Evolutionary conservation across 805 yeast species (phyloP).

Genomic region (Isabelozyma rhagii): DNA sequence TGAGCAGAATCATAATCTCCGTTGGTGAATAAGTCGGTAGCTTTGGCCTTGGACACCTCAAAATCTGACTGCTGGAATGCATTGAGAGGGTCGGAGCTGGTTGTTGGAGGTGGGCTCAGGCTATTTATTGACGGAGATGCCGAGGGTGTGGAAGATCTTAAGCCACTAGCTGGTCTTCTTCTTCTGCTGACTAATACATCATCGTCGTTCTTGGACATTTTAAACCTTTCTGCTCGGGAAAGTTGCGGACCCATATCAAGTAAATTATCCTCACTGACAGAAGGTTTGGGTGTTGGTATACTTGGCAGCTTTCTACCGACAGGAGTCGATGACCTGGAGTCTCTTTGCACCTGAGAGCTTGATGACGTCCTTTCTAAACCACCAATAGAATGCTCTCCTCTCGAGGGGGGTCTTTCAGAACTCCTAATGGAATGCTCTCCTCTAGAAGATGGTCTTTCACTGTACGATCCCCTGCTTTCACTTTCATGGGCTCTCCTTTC

Average conservation of each 20-base stretch:
- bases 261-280: background rate
- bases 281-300: background rate
- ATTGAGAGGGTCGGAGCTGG: conserved; percentile 21
- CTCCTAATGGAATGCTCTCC: no score
- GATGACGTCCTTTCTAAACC: background rate
- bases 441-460: no score
- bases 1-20: conserved; percentile 80
- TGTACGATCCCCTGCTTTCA: no score
- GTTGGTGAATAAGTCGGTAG: conserved; percentile 60
- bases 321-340: conserved; percentile 3
- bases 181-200: conserved; percentile 18
- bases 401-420: no score
- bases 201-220: conserved; percentile 11
- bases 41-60: conserved; percentile 52
- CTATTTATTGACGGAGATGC: background rate
- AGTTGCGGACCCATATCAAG: background rate
- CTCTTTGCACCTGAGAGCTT: background rate
- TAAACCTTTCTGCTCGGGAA: conserved; percentile 23
- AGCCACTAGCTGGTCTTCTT: conserved; percentile 12
- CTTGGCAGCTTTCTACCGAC: background rate
- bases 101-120: background rate
- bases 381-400: background rate
- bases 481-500: no score
- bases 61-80: conserved; percentile 41
- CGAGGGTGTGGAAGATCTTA: background rate